Evolutionary conservation across 306 rosid species (phyloP), one percentile per base, ranked within the genome.

Genomic region (Malus asiatica): DNA sequence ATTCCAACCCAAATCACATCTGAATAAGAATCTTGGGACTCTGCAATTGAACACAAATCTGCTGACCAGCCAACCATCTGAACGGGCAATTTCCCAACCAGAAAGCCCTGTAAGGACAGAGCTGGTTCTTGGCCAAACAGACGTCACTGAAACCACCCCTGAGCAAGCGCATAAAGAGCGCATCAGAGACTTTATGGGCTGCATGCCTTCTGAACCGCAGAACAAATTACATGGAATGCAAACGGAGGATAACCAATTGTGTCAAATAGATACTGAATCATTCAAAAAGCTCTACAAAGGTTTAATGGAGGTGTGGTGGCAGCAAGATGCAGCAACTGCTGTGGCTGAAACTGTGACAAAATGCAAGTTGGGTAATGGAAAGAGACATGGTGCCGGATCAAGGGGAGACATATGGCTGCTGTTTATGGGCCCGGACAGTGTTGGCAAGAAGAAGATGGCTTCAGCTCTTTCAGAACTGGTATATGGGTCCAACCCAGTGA

Each of bases 231-330:
- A 76, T 38, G 91, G 88, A 75, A 72, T 75, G 67, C 93, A 79
- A 66, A 87, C 73, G 16, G 84, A 81, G 82, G 82, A 82, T 70
- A 90, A 92, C 63, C 74, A 81, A 51, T 70, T 84, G 15, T 18
- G 76, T 46, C 58, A 82, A 60, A 69, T 81, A 33, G 94, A 96
- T 72, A 85, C 89, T 0, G 99, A 93, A 77, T 89, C 91, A 25
- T 93, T 87, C 88, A 96, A 96, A 90, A 88, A 78, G 81, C 89
- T 96, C 44, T 90, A 83, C 66, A 90, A 87, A 75, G 85, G 86
- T 81, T 86, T 96, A 60, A 77, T 84, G 53, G 99, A 93, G 89
- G 98, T 96, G 53, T 93, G 98, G 97, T 96, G 99, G 99, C 99
- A 96, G 91, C 88, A 73, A 32, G 99, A 93, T 68, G 99, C 99